Conservation (phyloP, 129 eudicot genomes). For the Centrapalus pauciflorus region DNA sequence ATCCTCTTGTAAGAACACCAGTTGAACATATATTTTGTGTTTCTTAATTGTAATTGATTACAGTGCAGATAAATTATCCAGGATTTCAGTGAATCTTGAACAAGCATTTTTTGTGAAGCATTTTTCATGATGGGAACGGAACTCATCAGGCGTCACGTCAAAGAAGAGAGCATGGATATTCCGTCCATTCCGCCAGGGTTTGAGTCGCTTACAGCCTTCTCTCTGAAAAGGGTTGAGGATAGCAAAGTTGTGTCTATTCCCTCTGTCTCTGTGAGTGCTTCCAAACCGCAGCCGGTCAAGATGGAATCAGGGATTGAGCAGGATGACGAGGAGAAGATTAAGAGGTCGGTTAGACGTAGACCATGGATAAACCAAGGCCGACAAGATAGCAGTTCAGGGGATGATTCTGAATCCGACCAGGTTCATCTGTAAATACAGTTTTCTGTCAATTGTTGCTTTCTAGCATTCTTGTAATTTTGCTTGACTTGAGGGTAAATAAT, state of each 20-base stretch:
- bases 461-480: background rate
- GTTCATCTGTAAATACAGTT: constrained; percentile 16
- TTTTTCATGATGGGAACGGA: constrained; percentile 59
- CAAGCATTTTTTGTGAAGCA: background rate
- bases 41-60: constrained; percentile 15
- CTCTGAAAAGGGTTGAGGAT: constrained; percentile 48
- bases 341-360: constrained; percentile 50
- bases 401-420: constrained; percentile 70
- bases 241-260: constrained; percentile 29
- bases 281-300: constrained; percentile 32
- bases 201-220: constrained; percentile 71
- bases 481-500: constrained; percentile 6
- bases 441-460: background rate
- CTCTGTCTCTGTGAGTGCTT: constrained; percentile 38
- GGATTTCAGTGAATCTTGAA: constrained; percentile 5
- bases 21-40: background rate
- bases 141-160: constrained; percentile 58
- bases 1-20: background rate
- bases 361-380: constrained; percentile 48
- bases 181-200: constrained; percentile 94
- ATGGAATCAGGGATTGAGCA: constrained; percentile 30
- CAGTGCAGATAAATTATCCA: constrained; percentile 20
- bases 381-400: constrained; percentile 61
- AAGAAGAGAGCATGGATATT: constrained; percentile 79
- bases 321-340: constrained; percentile 32